phyloP scores from a whole-genome alignment of 352 stramenopile genomes.

The Aphanomyces cochlioides region DNA sequence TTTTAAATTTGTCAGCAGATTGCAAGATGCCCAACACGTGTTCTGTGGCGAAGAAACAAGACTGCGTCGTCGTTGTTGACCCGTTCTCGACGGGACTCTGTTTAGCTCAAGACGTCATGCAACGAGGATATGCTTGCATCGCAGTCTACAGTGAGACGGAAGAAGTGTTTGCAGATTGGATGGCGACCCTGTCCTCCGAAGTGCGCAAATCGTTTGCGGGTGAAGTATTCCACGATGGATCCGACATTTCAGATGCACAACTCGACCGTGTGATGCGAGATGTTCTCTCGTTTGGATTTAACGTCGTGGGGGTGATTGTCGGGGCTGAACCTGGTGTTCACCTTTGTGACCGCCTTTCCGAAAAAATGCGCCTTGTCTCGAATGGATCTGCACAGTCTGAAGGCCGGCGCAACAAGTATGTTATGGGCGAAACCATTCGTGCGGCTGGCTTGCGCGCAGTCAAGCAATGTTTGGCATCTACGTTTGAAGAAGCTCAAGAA shows the following conservation, averaged over 20 bases:
- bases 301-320: conserved; percentile 50
- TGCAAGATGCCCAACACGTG: conserved; percentile 12
- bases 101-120: conserved; percentile 59
- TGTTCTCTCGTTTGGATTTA: conserved; percentile 27
- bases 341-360: conserved; percentile 55
- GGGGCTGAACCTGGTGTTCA: conserved; percentile 72
- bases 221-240: conserved; percentile 22
- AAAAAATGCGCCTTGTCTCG: conserved; percentile 47
- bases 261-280: not conserved
- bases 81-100: conserved; percentile 79
- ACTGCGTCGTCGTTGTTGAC: conserved; percentile 65
- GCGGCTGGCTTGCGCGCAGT: conserved; percentile 37
- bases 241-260: conserved; percentile 16
- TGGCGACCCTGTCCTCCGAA: conserved; percentile 14
- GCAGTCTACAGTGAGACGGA: conserved; percentile 29
- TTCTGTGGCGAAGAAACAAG: conserved; percentile 34
- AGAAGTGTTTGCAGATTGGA: conserved; percentile 15
- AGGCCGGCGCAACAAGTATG: conserved; percentile 47
- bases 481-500: conserved; percentile 32
- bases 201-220: conserved; percentile 18
- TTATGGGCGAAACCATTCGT: conserved; percentile 37
- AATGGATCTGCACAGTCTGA: conserved; percentile 46
- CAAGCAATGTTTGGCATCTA: conserved; percentile 28
- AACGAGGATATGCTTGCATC: conserved; percentile 49
- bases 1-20: conserved; percentile 35